phyloP scores from a whole-genome alignment of 768 basidiomycete genomes.

The Pleurotus djamor region DNA sequence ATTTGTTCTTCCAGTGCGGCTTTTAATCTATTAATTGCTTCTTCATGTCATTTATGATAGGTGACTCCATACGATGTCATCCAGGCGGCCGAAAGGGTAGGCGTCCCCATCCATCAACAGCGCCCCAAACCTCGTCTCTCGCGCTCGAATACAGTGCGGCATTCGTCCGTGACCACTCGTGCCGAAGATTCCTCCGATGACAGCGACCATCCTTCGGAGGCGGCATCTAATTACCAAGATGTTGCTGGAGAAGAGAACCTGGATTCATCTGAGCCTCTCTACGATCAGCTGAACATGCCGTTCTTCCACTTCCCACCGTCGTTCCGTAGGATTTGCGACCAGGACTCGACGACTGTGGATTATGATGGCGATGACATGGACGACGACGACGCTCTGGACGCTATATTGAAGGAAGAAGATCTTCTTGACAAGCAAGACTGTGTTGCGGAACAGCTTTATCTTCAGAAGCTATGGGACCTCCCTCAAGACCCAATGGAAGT shows the following conservation, averaged over 20 bases:
- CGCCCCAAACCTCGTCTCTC: conserved; percentile 7
- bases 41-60: conserved; percentile 14
- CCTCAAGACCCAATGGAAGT: not conserved
- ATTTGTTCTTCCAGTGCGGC: not conserved
- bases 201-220: not conserved
- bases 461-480: conserved; percentile 39
- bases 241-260: conserved; percentile 10
- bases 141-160: conserved; percentile 1
- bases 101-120: conserved; percentile 25
- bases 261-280: conserved; percentile 15
- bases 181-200: conserved; percentile 6
- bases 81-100: conserved; percentile 48
- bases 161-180: conserved; percentile 14
- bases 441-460: conserved; percentile 26
- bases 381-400: conserved; percentile 32
- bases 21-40: not conserved
- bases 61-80: conserved; percentile 40
- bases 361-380: too few relatives aligned
- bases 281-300: conserved; percentile 19
- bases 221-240: too few relatives aligned
- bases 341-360: too few relatives aligned
- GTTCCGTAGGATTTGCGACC: too few relatives aligned
- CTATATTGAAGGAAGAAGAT: conserved; percentile 42
- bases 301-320: conserved; percentile 17
- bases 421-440: conserved; percentile 35